Base-by-base conservation (phyloP, 768 basidiomycete species). In the Amanita thiersii region DNA sequence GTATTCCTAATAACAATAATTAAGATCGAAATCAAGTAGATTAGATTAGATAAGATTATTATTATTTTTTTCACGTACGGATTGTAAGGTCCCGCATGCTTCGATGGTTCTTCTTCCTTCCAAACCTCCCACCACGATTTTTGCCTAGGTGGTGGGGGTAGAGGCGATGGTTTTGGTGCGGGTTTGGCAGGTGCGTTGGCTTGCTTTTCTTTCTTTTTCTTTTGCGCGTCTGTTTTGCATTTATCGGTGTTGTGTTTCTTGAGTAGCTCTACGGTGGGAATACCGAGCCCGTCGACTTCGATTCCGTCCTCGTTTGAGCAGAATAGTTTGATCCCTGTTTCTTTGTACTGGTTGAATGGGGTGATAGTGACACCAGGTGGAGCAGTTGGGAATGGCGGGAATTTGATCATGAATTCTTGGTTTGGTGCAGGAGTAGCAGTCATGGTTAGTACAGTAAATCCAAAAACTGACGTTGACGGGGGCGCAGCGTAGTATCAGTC, bases 41-140 rank as follows among this genome's bases (percentile, higher is more conserved):
- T n/a, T n/a, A n/a, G n/a, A n/a, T n/a, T n/a, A n/a, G n/a, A n/a
- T n/a, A n/a, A n/a, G n/a, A n/a, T n/a, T n/a, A n/a, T n/a, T n/a
- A n/a, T n/a, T 14, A 14, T 14, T 14, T 9, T 30, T 33, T 28
- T 36, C 24, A 63, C 78, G 50, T 47, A 84, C 82, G 62, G 56
- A 52, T 83, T 66, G 43, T 72, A 73, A 25, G 58, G 62, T 30
- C 58, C 59, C 20, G 53, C 60, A 28, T 63, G 56, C 44, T 75
- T 63, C 23, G 68, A 57, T 36, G 65, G 57, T 54, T 86, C 83
- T 2, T 61, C 64, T 30, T 80, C 74, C 37, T 72, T 72, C 86
- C 86, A 88, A n/a, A 74, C 62, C 45, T 84, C 75, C 63, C 71
- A 83, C 84, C 84, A 88, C 30, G 64, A 62, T 46, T 54, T 63